Percentiles rank a stretch among this genome's conserved stretches.
These are phyloP conservation scores for Aureobasidium sp. DNA, from an alignment of 2,329 filamentous ascomycete genomes.

Conservation along the genomic window DNA sequence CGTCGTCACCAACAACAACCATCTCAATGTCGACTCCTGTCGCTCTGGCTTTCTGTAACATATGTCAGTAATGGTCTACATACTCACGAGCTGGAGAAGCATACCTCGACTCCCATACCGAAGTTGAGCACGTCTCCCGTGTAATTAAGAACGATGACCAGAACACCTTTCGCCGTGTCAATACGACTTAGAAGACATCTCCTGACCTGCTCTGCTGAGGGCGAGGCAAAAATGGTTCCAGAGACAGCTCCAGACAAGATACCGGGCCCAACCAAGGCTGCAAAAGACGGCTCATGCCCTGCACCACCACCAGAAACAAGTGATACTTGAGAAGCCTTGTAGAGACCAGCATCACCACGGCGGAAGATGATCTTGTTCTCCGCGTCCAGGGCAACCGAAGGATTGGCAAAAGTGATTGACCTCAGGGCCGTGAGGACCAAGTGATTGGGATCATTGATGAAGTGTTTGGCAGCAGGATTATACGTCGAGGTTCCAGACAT, in stretches of 20 bases:
- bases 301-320: constrained; percentile 83
- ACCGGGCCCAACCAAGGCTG: constrained; percentile 74
- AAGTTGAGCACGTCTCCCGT: constrained; percentile 31
- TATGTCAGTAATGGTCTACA: constrained; percentile 48
- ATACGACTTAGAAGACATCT: constrained; percentile 66
- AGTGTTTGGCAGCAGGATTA: constrained; percentile 58
- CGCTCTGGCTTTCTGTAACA: constrained; percentile 58
- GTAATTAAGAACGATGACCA: constrained; percentile 86
- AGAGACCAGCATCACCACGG: constrained; percentile 41
- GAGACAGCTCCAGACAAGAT: constrained; percentile 74
- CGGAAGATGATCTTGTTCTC: constrained; percentile 79
- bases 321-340: constrained; percentile 53
- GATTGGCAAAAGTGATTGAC: constrained; percentile 74
- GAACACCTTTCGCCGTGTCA: constrained; percentile 61
- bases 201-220: constrained; percentile 73
- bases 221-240: constrained; percentile 79
- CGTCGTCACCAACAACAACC: constrained; percentile 87
- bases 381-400: constrained; percentile 67
- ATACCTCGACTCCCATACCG: constrained; percentile 9
- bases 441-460: constrained; percentile 73
- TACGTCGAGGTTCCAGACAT: constrained; percentile 10
- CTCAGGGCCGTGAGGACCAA: constrained; percentile 71
- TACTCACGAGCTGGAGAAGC: constrained; percentile 25
- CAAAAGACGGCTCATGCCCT: constrained; percentile 84
- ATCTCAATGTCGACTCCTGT: constrained; percentile 72